Conservation (phyloP, 371 early-diverging fungal species). For the Phascolomyces articulosus region DNA sequence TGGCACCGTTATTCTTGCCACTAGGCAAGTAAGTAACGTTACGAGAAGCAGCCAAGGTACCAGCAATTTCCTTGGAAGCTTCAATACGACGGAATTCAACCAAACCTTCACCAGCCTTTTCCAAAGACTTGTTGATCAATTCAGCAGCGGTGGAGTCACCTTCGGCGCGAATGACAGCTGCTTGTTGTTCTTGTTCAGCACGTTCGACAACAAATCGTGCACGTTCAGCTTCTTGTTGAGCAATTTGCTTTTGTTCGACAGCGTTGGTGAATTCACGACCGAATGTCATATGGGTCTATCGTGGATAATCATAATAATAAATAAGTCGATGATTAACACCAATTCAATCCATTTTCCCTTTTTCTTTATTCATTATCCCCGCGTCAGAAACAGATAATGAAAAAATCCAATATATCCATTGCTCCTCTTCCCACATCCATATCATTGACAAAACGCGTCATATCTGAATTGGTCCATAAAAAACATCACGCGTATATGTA, state of each 20-base stretch:
- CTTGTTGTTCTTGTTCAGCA: conserved; percentile 98
- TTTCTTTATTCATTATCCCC: too few species aligned
- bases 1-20: conserved; percentile 47
- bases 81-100: conserved; percentile 97
- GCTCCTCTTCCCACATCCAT: too few species aligned
- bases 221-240: conserved; percentile 97
- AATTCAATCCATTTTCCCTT: background rate
- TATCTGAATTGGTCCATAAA: too few species aligned
- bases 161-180: conserved; percentile 98
- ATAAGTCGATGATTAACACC: too few species aligned
- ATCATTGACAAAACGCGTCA: too few species aligned
- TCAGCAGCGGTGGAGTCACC: conserved; percentile 96
- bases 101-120: conserved; percentile 89
- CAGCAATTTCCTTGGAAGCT: conserved; percentile 96
- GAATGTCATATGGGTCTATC: conserved; percentile 94
- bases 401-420: background rate
- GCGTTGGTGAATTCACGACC: conserved; percentile 96
- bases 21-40: conserved; percentile 95
- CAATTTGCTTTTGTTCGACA: conserved; percentile 92
- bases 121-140: conserved; percentile 83
- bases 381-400: conserved; percentile 3
- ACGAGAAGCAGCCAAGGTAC: conserved; percentile 78
- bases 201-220: conserved; percentile 91
- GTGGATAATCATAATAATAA: background rate
- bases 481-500: too few species aligned